Evolutionary conservation across 2,329 filamentous ascomycete genomes (phyloP), one percentile per base, ranked within the genome.

Genomic region (Blumeriella jaapii): DNA sequence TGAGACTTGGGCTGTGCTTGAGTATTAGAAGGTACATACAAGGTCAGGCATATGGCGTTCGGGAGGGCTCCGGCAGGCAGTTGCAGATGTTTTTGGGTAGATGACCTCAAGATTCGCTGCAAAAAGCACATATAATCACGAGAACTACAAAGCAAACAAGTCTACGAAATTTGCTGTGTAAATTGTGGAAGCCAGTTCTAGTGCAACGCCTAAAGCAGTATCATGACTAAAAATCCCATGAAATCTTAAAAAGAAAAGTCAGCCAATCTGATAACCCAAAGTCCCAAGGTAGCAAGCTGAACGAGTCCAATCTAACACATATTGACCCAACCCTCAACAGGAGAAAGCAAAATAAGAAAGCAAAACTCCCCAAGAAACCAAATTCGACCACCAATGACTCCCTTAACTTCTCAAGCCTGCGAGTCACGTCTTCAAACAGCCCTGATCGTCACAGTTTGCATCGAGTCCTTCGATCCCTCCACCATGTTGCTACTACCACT

Each of bases 1-100:
- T 53, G 71, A 83, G 59, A 96, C 89, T 1, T 96, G 83, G 79
- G 84, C 85, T 27, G 65, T 93, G 44, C 64, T 95, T 41, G 83
- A 93, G 40, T 73, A 68, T 44, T 78, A 57, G 25, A 32, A n/a
- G 19, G 10, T 15, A 12, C 5, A 14, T n/a, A n/a, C n/a, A 14
- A 15, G 27, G 32, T 10, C 16, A 14, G 33, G 14, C 3, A 38
- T 32, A 14, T 38, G 48, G 48, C 42, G 48, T 49, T 49, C 29
- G n/a, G 33, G 31, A n/a, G 29, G 16, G 12, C 26, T 36, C 36
- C 34, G 39, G 25, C 24, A 28, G 34, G 25, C 25, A 34, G 38
- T 38, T 29, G 29, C 26, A 26, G 24, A 41, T 39, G 35, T 35
- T 41, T 36, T 38, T 37, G 37, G 37, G 18, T 34, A 28, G 10